These are phyloP conservation scores for Naganishia albida DNA, from an alignment of 1,284 basidiomycete species.

Conservation along the genomic window DNA sequence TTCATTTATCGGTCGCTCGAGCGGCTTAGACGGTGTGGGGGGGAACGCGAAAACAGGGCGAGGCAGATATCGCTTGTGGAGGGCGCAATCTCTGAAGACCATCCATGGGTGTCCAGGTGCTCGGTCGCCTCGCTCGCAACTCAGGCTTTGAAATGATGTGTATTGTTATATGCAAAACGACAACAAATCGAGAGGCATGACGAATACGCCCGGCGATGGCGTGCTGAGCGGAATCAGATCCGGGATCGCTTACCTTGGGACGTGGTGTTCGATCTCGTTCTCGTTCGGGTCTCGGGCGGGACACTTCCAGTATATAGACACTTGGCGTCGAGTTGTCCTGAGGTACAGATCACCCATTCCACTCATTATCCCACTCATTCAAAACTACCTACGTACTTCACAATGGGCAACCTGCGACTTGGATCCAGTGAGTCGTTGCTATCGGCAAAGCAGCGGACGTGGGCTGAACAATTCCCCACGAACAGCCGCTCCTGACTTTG, in stretches of 20 bases:
- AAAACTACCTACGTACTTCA: not conserved
- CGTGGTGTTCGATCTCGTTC: constrained; percentile 7
- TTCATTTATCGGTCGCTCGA: too few relatives aligned
- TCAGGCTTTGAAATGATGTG: too few relatives aligned
- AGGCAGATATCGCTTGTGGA: too few relatives aligned
- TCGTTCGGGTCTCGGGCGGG: constrained; percentile 1
- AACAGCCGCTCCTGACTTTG: constrained; percentile 71
- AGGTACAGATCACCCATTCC: not conserved
- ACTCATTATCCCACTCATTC: not conserved
- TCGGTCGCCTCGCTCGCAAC: too few relatives aligned
- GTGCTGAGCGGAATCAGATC: constrained; percentile 17
- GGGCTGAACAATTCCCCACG: not conserved
- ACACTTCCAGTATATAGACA: constrained; percentile 1
- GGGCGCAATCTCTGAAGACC: too few relatives aligned
- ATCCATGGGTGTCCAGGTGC: too few relatives aligned
- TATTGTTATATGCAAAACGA: too few relatives aligned
- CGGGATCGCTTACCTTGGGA: too few relatives aligned
- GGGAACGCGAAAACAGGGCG: too few relatives aligned
- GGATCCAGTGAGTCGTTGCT: constrained; percentile 53
- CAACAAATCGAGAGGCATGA: not conserved
- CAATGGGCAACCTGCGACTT: constrained; percentile 42
- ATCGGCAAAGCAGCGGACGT: not conserved
- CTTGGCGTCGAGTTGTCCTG: not conserved
- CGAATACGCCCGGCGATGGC: constrained; percentile 16
- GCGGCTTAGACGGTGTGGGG: too few relatives aligned